Evolutionary conservation across 306 rosid genomes (phyloP).

Genomic region (Malus sylvestris): DNA sequence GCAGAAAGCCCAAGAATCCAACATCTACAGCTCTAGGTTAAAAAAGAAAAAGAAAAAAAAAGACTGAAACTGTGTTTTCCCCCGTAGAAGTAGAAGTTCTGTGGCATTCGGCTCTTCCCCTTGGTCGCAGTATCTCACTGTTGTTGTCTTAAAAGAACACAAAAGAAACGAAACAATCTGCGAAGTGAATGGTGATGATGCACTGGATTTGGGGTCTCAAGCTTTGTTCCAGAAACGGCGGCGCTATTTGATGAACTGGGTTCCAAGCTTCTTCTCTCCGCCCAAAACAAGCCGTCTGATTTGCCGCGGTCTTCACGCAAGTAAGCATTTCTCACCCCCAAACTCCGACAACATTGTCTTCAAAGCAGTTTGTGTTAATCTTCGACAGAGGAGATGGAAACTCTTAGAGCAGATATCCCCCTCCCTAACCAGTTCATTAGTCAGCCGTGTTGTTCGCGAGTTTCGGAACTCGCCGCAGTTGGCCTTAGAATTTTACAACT

Average conservation of each 20-base stretch:
- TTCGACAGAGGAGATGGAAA: conserved; percentile 46
- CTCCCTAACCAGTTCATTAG: conserved; percentile 26
- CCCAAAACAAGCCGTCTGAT: conserved; percentile 8
- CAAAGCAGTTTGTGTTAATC: conserved; percentile 38
- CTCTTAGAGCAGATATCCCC: conserved; percentile 35
- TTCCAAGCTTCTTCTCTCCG: conserved; percentile 8
- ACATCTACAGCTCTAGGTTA: too few species aligned
- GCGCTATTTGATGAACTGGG: conserved; percentile 20
- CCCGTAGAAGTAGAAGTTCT: too few species aligned
- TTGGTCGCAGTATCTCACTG: too few species aligned
- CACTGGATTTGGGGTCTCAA: not conserved
- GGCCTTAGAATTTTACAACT: conserved; percentile 41
- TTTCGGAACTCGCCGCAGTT: conserved; percentile 33
- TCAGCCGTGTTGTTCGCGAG: conserved; percentile 43
- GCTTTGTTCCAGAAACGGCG: not conserved
- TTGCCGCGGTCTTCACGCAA: conserved; percentile 23
- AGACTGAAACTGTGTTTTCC: too few species aligned
- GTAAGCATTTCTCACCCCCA: conserved; percentile 36
- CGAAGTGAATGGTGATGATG: not conserved
- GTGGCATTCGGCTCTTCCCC: too few species aligned
- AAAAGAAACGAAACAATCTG: not conserved
- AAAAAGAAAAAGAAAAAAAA: accelerated
- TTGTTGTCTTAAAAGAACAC: too few species aligned
- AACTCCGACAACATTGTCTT: conserved; percentile 39
- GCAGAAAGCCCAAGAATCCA: too few species aligned